A percentile compares a stretch with the other conserved stretches of the same genome.
These are phyloP conservation scores for Volutella citrinella DNA, from an alignment of 2,329 filamentous ascomycete species.

Conservation along the genomic window DNA sequence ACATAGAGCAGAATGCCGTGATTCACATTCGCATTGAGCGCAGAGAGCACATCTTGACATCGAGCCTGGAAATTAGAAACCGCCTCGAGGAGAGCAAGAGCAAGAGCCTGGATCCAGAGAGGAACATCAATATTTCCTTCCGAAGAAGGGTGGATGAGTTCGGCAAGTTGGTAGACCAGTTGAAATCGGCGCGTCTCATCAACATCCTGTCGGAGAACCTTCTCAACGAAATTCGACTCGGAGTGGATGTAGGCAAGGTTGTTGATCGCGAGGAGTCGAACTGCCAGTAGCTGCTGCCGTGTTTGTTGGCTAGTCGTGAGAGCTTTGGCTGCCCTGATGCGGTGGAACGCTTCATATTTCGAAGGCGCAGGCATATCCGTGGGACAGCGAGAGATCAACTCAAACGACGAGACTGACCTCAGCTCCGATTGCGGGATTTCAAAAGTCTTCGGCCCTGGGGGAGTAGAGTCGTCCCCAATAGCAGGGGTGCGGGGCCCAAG, in stretches of 20 bases:
- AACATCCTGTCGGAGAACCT: slow-evolving; percentile 79
- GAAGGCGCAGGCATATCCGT: slow-evolving; percentile 67
- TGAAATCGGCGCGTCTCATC: slow-evolving; percentile 89
- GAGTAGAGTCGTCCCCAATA: slow-evolving; percentile 31
- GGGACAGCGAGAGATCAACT: slow-evolving; percentile 54
- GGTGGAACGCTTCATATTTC: slow-evolving; percentile 82
- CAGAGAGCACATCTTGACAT: slow-evolving; percentile 77
- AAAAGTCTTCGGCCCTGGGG: slow-evolving; percentile 53
- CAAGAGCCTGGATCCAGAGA: slow-evolving; percentile 75
- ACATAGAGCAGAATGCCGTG: slow-evolving; percentile 94
- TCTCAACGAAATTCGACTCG: slow-evolving; percentile 80
- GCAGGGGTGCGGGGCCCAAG: slow-evolving; percentile 42
- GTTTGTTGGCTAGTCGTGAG: slow-evolving; percentile 63
- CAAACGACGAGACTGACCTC: slow-evolving; percentile 49
- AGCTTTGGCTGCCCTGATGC: slow-evolving; percentile 79
- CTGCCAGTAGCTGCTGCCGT: slow-evolving; percentile 73
- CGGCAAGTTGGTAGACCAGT: slow-evolving; percentile 86
- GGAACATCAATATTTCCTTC: slow-evolving; percentile 68
- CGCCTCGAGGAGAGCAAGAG: slow-evolving; percentile 79
- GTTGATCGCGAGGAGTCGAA: slow-evolving; percentile 81
- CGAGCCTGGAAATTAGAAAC: slow-evolving; percentile 76
- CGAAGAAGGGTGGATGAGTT: slow-evolving; percentile 80
- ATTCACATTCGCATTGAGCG: slow-evolving; percentile 93
- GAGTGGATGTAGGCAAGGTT: slow-evolving; percentile 88
- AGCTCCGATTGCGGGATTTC: slow-evolving; percentile 62